These are phyloP conservation scores for Trichoderma sp. DNA, from an alignment of 2,329 filamentous ascomycete genomes.

Conservation along the genomic window DNA sequence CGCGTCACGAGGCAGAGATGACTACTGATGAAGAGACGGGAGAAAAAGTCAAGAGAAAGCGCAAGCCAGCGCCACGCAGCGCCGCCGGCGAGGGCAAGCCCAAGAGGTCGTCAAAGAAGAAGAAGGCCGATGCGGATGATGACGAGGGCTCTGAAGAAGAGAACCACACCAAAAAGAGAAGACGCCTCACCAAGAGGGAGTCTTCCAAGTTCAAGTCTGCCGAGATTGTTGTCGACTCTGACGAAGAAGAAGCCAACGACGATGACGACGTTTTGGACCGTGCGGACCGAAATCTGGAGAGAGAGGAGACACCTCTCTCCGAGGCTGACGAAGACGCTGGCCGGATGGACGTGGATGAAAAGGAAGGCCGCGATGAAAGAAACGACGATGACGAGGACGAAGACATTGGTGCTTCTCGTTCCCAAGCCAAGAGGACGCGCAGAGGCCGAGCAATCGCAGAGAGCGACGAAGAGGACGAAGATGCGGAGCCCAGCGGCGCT, in stretches of 20 bases:
- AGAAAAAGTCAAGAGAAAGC: slow-evolving; percentile 78
- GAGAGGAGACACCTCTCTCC: slow-evolving; percentile 40
- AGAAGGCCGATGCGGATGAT: slow-evolving; percentile 43
- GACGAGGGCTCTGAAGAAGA: slow-evolving; percentile 48
- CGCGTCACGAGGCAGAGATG: slow-evolving; percentile 66
- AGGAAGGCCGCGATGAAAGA: slow-evolving; percentile 45
- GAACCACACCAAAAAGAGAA: slow-evolving; percentile 62
- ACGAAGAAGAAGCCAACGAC: slow-evolving; percentile 57
- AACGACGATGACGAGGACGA: slow-evolving; percentile 58
- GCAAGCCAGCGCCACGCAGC: slow-evolving; percentile 51
- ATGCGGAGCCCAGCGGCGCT: slow-evolving; percentile 43
- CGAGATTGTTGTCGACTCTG: slow-evolving; percentile 79
- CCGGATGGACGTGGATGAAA: slow-evolving; percentile 55
- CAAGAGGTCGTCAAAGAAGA: slow-evolving; percentile 62
- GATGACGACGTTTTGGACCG: slow-evolving; percentile 49
- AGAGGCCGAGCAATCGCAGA: slow-evolving; percentile 54
- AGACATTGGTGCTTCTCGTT: slow-evolving; percentile 44
- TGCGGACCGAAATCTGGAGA: slow-evolving; percentile 46
- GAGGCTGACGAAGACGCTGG: slow-evolving; percentile 42
- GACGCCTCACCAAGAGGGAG: slow-evolving; percentile 55
- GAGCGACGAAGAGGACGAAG: slow-evolving; percentile 56
- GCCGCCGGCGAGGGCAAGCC: slow-evolving; percentile 45
- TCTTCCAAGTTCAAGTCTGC: slow-evolving; percentile 77
- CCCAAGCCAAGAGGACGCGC: slow-evolving; percentile 49
- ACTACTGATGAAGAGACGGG: slow-evolving; percentile 82